A percentile compares a stretch with the other conserved stretches of the same genome.
Evolutionary conservation across 1,139 yeast genomes (phyloP).

Genomic region (Zygoascus sp.): DNA sequence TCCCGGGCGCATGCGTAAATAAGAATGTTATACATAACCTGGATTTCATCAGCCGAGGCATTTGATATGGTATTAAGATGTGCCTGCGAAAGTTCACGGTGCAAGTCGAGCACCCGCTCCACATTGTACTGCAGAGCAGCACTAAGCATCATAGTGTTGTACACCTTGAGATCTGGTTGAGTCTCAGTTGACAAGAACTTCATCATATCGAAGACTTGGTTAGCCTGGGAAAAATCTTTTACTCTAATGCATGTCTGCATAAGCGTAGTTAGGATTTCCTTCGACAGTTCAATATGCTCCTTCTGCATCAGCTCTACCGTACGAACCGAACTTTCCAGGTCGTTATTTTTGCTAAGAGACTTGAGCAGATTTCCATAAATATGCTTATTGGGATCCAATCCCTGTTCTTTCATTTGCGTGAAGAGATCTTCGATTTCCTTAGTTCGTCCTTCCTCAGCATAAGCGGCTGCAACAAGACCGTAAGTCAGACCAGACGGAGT

Average conservation of each 20-base stretch:
- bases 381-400: slow-evolving; percentile 37
- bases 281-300: slow-evolving; percentile 49
- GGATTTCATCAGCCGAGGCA: slow-evolving; percentile 19
- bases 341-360: slow-evolving; percentile 37
- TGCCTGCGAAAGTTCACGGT: slow-evolving; percentile 57
- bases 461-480: slow-evolving; percentile 34
- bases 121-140: slow-evolving; percentile 58
- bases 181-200: slow-evolving; percentile 65
- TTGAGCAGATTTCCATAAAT: slow-evolving; percentile 46
- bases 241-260: slow-evolving; percentile 61
- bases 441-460: slow-evolving; percentile 33
- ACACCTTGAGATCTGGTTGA: slow-evolving; percentile 63
- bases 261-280: slow-evolving; percentile 57
- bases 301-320: slow-evolving; percentile 48
- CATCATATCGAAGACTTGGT: slow-evolving; percentile 76
- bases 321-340: slow-evolving; percentile 27
- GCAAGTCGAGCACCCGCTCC: slow-evolving; percentile 72
- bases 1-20: slow-evolving; percentile 71
- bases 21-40: slow-evolving; percentile 54
- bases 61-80: slow-evolving; percentile 35
- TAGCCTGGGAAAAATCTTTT: slow-evolving; percentile 53
- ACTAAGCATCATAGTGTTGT: slow-evolving; percentile 65
- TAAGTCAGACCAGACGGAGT: slow-evolving; percentile 25
- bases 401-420: slow-evolving; percentile 33
- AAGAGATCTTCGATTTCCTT: slow-evolving; percentile 33